Base-by-base conservation (phyloP, 2,329 filamentous ascomycete species). In the Hypocrella siamensis region DNA sequence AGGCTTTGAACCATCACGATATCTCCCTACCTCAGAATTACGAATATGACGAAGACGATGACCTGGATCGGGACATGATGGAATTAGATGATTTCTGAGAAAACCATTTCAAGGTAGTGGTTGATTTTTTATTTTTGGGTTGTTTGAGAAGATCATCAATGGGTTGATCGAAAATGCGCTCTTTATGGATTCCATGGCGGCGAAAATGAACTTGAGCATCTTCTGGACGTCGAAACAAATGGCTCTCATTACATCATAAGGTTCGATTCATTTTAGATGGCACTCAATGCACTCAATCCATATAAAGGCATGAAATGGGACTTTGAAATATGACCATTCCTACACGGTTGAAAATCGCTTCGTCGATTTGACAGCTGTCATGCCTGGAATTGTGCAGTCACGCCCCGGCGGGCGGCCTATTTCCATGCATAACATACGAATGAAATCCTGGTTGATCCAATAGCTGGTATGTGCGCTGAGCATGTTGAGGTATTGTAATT, bases 401-500 rank as follows among this genome's bases (percentile, higher is more conserved):
- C 69, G 74, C 0, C 88, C 86, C 5, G 73, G 68, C 42, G 65
- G 65, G 39, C 88, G 64, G 3, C 86, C 86, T 42, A 92, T 75
- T 56, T 98, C 90, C 19, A 88, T 64, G 27, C 92, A 92, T 31
- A 96, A 57, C 62, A 96, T 77, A 28, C 86, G 64, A n/a, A 93
- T 76, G 51, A 98, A 86, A 49, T 96, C 90, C 18, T 64, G 70
- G 44, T 80, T 75, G 3, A 74, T 68, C 90, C 90, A 98, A 53
- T 98, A 98, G 49, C 81, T 88, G 34, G 82, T 85, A 54, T 98
- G 90, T 7, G 90, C 90, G 35, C 84, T 82, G 33, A 98, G 59
- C 90, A 98, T 98, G 42, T 93, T 94, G 22, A 96, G 57, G 50
- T 98, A 98, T 55, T 96, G 86, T 17, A 94, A 85, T 54, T 93